These are phyloP conservation scores for Xylaria sp. DNA, from an alignment of 2,329 filamentous ascomycete genomes.

Conservation along the genomic window DNA sequence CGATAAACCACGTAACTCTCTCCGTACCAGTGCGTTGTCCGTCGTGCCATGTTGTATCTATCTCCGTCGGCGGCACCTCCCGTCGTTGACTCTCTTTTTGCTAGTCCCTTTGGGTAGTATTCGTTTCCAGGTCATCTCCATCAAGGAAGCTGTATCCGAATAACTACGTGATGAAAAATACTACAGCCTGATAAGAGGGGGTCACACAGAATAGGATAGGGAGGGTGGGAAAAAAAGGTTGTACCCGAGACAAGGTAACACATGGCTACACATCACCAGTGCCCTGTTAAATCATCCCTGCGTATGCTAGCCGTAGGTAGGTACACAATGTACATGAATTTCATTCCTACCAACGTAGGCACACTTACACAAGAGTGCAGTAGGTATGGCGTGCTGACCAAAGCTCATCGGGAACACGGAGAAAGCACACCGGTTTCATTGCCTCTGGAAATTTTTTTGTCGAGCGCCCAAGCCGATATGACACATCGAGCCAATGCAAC, in stretches of 20 bases:
- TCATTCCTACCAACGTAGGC: neutral
- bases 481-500: neutral
- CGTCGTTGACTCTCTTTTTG: neutral
- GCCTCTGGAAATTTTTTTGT: too few relatives aligned
- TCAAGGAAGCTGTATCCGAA: too few relatives aligned
- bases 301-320: neutral
- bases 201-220: too few relatives aligned
- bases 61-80: neutral
- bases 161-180: too few relatives aligned
- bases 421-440: too few relatives aligned
- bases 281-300: constrained; percentile 1
- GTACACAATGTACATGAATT: neutral
- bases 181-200: too few relatives aligned
- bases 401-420: too few relatives aligned
- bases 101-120: neutral
- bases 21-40: too few relatives aligned
- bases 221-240: neutral
- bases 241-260: neutral
- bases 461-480: neutral
- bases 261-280: neutral
- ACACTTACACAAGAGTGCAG: neutral
- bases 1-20: neutral
- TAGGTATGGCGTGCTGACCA: too few relatives aligned
- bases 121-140: neutral
- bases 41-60: too few relatives aligned